Percentiles rank a stretch among this genome's conserved stretches.
Evolutionary conservation across 2,329 filamentous ascomycete species (phyloP).

Genomic region (Claviceps maximensis): DNA sequence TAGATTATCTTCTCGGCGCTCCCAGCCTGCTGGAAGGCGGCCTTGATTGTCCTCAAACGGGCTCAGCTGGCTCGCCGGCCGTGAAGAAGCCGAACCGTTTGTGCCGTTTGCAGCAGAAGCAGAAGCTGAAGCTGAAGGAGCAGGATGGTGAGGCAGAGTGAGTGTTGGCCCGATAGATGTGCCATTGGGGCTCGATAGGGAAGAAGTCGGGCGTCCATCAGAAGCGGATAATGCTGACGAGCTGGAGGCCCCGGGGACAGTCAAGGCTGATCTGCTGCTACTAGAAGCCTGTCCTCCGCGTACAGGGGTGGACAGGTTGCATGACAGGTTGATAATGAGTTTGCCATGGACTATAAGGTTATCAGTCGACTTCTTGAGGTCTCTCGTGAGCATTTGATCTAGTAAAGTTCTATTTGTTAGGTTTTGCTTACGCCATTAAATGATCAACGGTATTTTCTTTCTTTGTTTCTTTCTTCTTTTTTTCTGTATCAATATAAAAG

Average conservation of each 20-base stretch:
- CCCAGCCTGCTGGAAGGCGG: conserved; percentile 84
- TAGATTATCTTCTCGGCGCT: conserved; percentile 86
- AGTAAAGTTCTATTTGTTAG: conserved; percentile 24
- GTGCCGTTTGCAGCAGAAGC: conserved; percentile 15
- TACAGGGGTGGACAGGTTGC: conserved; percentile 64
- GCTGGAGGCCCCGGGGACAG: conserved; percentile 29
- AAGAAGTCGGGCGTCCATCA: conserved; percentile 38
- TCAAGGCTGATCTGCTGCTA: conserved; percentile 33
- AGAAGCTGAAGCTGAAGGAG: conserved; percentile 33
- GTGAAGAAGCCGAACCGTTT: conserved; percentile 20
- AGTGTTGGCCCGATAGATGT: conserved; percentile 25
- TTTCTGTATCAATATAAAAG: too few species aligned
- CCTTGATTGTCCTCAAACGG: conserved; percentile 96
- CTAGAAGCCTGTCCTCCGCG: conserved; percentile 34
- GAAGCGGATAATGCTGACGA: conserved; percentile 31
- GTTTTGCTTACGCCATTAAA: conserved; percentile 11
- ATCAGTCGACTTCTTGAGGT: conserved; percentile 95
- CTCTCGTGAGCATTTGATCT: conserved; percentile 98
- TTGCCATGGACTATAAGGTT: conserved; percentile 97
- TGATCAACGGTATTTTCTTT: neutral
- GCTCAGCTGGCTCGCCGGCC: conserved; percentile 44
- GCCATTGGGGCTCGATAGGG: conserved; percentile 38
- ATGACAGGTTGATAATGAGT: conserved; percentile 90
- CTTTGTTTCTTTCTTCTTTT: too few species aligned
- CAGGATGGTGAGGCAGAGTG: conserved; percentile 32